Percentiles rank a stretch among this genome's conserved stretches.
These are phyloP conservation scores for Pisolithus orientalis DNA, from an alignment of 768 basidiomycete genomes.

Conservation along the genomic window DNA sequence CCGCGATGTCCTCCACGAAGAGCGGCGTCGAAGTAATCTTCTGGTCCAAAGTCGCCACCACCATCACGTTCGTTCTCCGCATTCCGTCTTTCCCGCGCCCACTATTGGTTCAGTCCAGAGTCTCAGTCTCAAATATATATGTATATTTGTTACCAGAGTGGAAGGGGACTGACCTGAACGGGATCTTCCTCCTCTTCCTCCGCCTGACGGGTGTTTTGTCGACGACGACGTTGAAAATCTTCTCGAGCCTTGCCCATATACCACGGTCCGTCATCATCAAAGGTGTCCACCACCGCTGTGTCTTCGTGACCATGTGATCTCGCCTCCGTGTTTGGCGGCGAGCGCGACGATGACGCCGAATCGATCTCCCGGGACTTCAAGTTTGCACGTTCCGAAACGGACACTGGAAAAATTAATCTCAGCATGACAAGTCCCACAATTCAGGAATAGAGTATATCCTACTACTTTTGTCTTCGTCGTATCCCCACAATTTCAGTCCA, in stretches of 20 bases:
- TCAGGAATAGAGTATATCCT: not conserved
- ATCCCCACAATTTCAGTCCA: constrained; percentile 61
- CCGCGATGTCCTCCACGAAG: constrained; percentile 53
- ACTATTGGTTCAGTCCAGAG: constrained; percentile 34
- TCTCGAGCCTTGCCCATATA: constrained; percentile 80
- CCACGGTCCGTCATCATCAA: constrained; percentile 59
- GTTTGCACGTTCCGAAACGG: constrained; percentile 16
- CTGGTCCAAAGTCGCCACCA: constrained; percentile 70
- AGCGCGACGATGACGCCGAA: constrained; percentile 8
- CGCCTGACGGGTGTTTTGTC: constrained; percentile 28
- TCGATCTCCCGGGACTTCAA: constrained; percentile 21
- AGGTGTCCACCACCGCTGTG: constrained; percentile 16
- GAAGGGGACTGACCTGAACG: constrained; percentile 48
- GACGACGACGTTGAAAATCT: constrained; percentile 57
- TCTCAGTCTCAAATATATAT: constrained; percentile 2
- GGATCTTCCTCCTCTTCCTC: constrained; percentile 71
- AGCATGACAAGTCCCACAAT: not conserved
- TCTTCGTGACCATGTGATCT: constrained; percentile 16
- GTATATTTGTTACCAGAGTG: not conserved
- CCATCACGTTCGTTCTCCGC: constrained; percentile 68
- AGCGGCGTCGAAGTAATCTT: constrained; percentile 75
- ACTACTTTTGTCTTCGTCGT: constrained; percentile 43
- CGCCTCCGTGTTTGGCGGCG: not conserved
- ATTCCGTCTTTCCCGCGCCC: constrained; percentile 70
- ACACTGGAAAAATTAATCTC: constrained; percentile 12